A percentile compares a stretch with the other conserved stretches of the same genome.
phyloP scores from a whole-genome alignment of 2,329 filamentous ascomycete genomes.

The Lasiodiplodia theobromae region DNA sequence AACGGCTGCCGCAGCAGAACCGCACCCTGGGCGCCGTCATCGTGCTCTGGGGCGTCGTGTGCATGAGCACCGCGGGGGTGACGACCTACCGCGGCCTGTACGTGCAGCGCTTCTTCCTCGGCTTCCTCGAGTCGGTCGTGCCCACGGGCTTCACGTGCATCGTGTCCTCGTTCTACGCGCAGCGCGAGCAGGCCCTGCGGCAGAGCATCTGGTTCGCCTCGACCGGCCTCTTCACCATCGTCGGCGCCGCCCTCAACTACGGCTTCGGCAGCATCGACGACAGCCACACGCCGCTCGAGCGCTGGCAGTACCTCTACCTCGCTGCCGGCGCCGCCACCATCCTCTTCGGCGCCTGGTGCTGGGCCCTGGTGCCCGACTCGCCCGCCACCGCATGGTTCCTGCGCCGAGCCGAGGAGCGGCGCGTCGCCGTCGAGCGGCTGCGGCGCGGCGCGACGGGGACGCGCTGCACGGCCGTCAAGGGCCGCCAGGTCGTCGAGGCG shows the following conservation, averaged over 20 bases:
- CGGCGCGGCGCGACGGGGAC: conserved; percentile 69
- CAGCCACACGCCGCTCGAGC: conserved; percentile 45
- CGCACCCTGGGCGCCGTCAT: conserved; percentile 69
- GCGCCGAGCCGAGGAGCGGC: conserved; percentile 62
- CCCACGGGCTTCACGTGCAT: conserved; percentile 66
- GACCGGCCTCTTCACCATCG: conserved; percentile 39
- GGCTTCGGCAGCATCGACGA: conserved; percentile 44
- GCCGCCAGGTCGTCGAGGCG: conserved; percentile 64
- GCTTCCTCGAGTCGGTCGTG: conserved; percentile 63
- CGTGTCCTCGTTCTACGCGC: conserved; percentile 52
- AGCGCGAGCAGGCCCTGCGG: conserved; percentile 47
- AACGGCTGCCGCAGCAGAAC: conserved; percentile 68
- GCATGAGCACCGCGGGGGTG: conserved; percentile 71
- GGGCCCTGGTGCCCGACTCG: conserved; percentile 67
- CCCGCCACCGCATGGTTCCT: conserved; percentile 75
- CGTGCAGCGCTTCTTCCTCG: conserved; percentile 62
- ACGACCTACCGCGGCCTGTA: conserved; percentile 68
- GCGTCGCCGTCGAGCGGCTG: conserved; percentile 70
- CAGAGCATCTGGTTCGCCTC: conserved; percentile 40
- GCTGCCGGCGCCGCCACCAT: conserved; percentile 70
- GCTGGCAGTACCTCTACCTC: conserved; percentile 77
- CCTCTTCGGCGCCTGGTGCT: conserved; percentile 70
- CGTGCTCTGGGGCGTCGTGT: conserved; percentile 70
- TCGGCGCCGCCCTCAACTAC: conserved; percentile 37
- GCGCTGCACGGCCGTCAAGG: conserved; percentile 67